Percentiles rank a stretch among this genome's conserved stretches.
These are phyloP conservation scores for Proliferodiscus dingleyae DNA, from an alignment of 2,329 filamentous ascomycete genomes.

Conservation along the genomic window DNA sequence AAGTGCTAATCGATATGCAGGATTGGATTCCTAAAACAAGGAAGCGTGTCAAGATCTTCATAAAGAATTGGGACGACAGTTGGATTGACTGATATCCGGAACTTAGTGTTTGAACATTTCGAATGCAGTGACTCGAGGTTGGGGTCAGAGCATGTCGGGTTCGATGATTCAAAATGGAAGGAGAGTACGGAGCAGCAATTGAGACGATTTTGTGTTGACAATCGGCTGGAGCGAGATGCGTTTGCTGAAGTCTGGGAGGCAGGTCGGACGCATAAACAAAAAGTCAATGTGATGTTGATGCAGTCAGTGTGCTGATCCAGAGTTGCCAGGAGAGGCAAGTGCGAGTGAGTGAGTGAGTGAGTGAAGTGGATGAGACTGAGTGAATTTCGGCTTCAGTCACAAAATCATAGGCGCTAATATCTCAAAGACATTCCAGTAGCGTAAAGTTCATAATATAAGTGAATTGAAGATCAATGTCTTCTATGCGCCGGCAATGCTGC, in stretches of 20 bases:
- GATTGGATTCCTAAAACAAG: not conserved
- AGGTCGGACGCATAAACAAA: not conserved
- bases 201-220: not conserved
- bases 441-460: not conserved
- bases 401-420: not conserved
- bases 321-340: no score
- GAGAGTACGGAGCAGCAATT: not conserved
- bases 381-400: not conserved
- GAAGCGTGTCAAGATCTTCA: not conserved
- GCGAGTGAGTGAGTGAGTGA: not conserved
- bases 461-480: not conserved
- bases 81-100: not conserved
- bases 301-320: no score
- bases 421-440: not conserved
- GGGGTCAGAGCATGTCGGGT: not conserved
- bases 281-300: not conserved
- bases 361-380: not conserved
- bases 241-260: not conserved
- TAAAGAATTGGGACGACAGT: not conserved
- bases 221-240: not conserved
- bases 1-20: not conserved
- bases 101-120: not conserved
- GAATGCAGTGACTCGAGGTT: not conserved
- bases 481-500: not conserved
- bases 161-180: not conserved